A percentile compares a stretch with the other conserved stretches of the same genome.
Conservation (phyloP, 1,284 basidiomycete species). For the Cryptococcus depauperatus region DNA sequence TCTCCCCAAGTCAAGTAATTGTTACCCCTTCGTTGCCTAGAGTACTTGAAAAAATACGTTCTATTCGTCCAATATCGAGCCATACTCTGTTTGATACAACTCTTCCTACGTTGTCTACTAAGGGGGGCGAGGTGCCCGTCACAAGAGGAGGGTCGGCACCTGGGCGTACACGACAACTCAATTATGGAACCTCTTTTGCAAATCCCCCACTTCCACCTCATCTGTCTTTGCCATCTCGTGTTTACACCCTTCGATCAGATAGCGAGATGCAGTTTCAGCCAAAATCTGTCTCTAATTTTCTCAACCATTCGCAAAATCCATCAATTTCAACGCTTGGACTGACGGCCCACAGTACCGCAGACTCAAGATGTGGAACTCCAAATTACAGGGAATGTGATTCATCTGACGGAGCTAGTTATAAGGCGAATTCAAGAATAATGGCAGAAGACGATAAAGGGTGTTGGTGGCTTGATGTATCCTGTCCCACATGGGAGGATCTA, state of each 20-base stretch:
- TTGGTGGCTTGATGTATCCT: constrained; percentile 91
- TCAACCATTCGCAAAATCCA: too few relatives aligned
- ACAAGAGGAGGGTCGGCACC: constrained; percentile 24
- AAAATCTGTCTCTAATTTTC: constrained; percentile 39
- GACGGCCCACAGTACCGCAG: too few relatives aligned
- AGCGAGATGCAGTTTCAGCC: constrained; percentile 20
- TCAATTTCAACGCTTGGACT: too few relatives aligned
- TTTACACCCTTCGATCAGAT: constrained; percentile 22
- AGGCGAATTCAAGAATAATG: too few relatives aligned
- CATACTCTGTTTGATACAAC: constrained; percentile 5
- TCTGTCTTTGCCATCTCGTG: constrained; percentile 18
- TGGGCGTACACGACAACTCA: constrained; percentile 11
- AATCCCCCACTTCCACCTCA: constrained; percentile 24
- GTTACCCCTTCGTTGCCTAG: constrained; percentile 55
- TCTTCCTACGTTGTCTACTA: constrained; percentile 6
- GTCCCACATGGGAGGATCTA: constrained; percentile 85
- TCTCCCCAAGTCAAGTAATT: constrained; percentile 45
- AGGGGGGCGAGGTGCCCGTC: constrained; percentile 11
- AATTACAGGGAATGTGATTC: too few relatives aligned
- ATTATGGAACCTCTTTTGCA: constrained; percentile 17
- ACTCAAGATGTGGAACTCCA: too few relatives aligned
- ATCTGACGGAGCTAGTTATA: too few relatives aligned
- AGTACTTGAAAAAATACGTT: constrained; percentile 54
- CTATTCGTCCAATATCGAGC: constrained; percentile 40
- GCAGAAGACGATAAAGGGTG: too few relatives aligned